phyloP scores from a whole-genome alignment of 1,139 yeast species.

The Barnettozyma hawaiiensis region DNA sequence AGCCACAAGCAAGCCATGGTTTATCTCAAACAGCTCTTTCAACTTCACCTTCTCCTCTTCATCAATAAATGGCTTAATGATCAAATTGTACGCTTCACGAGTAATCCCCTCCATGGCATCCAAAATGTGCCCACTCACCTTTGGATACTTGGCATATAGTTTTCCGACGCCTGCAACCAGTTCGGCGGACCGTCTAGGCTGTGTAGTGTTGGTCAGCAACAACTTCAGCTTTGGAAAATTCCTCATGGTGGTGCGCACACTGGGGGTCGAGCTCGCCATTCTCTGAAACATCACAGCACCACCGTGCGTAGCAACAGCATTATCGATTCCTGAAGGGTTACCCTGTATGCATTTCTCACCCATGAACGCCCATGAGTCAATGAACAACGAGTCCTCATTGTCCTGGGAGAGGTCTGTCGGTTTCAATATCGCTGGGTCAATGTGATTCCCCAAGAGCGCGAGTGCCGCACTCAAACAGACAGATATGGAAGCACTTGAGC shows the following conservation, averaged over 20 bases:
- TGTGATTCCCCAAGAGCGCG: constrained; percentile 54
- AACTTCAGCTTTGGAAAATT: constrained; percentile 72
- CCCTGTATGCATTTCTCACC: constrained; percentile 97
- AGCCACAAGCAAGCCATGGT: constrained; percentile 83
- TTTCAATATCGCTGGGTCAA: constrained; percentile 28
- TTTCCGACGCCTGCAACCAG: constrained; percentile 74
- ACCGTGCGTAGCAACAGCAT: constrained; percentile 93
- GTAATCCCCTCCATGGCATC: constrained; percentile 69
- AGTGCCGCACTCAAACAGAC: constrained; percentile 82
- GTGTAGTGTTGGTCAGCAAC: constrained; percentile 75
- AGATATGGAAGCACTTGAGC: constrained; percentile 87
- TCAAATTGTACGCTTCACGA: constrained; percentile 58
- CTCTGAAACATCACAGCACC: constrained; percentile 92
- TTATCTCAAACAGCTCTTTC: constrained; percentile 66
- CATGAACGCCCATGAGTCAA: constrained; percentile 83
- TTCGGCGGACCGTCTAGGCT: constrained; percentile 82
- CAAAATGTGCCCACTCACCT: constrained; percentile 51
- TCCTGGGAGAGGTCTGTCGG: constrained; percentile 31
- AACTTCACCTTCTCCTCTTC: constrained; percentile 41
- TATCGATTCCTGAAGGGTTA: constrained; percentile 95
- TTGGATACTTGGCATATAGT: constrained; percentile 48
- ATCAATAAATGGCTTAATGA: constrained; percentile 49
- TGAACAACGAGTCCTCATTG: constrained; percentile 47
- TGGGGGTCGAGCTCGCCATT: constrained; percentile 47
- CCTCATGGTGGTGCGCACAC: constrained; percentile 59